phyloP scores from a whole-genome alignment of 768 basidiomycete genomes.

The Ramaria rubella region DNA sequence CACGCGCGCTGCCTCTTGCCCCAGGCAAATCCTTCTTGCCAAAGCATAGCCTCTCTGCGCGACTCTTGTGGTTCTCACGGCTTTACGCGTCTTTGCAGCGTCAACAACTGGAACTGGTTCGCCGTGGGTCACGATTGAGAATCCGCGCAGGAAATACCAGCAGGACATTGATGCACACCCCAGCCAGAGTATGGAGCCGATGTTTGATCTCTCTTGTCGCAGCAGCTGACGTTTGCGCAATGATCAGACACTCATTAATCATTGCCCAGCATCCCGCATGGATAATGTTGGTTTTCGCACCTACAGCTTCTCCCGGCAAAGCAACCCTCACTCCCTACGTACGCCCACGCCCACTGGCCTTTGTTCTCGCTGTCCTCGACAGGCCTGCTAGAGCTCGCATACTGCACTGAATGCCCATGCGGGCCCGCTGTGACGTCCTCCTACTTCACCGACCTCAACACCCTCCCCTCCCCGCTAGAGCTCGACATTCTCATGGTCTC shows the following conservation, averaged over 20 bases:
- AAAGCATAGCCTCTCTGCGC: slow-evolving; percentile 68
- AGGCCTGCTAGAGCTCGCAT: slow-evolving; percentile 76
- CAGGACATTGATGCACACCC: slow-evolving; percentile 68
- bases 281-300: slow-evolving; percentile 54
- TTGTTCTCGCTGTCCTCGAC: too few relatives aligned
- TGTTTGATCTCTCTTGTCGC: neutral
- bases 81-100: neutral
- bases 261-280: neutral
- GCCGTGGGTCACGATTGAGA: slow-evolving; percentile 10
- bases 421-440: slow-evolving; percentile 55
- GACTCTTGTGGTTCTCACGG: slow-evolving; percentile 44
- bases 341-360: too few relatives aligned
- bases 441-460: slow-evolving; percentile 57
- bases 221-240: neutral
- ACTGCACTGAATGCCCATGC: slow-evolving; percentile 75
- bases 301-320: slow-evolving; percentile 58
- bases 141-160: slow-evolving; percentile 34
- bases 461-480: slow-evolving; percentile 38
- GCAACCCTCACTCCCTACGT: neutral
- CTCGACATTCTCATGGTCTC: slow-evolving; percentile 35
- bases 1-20: slow-evolving; percentile 44
- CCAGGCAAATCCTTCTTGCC: slow-evolving; percentile 47
- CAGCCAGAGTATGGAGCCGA: slow-evolving; percentile 53
- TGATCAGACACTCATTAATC: neutral
- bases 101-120: too few relatives aligned